Evolutionary conservation across 768 basidiomycete species (phyloP).

Genomic region (Naganishia kalamii): DNA sequence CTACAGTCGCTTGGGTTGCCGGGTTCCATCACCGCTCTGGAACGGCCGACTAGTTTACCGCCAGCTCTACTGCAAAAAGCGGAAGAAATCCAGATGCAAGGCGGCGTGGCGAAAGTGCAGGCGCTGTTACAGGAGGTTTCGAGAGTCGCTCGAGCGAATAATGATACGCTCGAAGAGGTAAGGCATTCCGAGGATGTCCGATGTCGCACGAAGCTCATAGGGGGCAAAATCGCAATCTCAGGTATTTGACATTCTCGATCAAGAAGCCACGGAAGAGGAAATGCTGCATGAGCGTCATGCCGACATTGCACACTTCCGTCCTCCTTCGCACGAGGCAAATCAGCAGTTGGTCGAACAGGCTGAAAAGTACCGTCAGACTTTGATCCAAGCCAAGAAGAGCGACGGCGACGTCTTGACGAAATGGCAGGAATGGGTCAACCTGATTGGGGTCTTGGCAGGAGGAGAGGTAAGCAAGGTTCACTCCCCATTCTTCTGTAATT

Average conservation of each 20-base stretch:
- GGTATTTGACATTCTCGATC: conserved; percentile 86
- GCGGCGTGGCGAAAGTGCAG: conserved; percentile 68
- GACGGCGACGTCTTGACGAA: conserved; percentile 71
- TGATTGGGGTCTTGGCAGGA: conserved; percentile 64
- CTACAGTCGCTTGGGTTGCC: conserved; percentile 72
- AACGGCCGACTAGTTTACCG: conserved; percentile 78
- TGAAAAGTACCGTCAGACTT: conserved; percentile 62
- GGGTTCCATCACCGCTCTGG: conserved; percentile 76
- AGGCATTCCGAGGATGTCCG: conserved; percentile 22
- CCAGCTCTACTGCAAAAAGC: conserved; percentile 79
- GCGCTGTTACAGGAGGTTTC: conserved; percentile 67
- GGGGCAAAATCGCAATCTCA: conserved; percentile 38
- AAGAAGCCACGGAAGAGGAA: conserved; percentile 55
- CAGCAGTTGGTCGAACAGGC: conserved; percentile 64
- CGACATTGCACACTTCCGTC: conserved; percentile 48
- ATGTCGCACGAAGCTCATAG: background rate
- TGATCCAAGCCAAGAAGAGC: conserved; percentile 65
- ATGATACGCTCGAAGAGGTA: conserved; percentile 69
- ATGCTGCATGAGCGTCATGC: conserved; percentile 45
- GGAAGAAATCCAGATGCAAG: conserved; percentile 70
- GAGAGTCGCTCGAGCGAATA: conserved; percentile 59
- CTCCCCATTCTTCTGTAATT: background rate
- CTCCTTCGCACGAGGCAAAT: conserved; percentile 74
- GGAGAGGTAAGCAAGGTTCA: conserved; percentile 52
- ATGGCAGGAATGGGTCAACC: conserved; percentile 80